A percentile compares a stretch with the other conserved stretches of the same genome.
Conservation (phyloP, 495 filamentous ascomycete species). For the Aspergillus bridgeri region DNA sequence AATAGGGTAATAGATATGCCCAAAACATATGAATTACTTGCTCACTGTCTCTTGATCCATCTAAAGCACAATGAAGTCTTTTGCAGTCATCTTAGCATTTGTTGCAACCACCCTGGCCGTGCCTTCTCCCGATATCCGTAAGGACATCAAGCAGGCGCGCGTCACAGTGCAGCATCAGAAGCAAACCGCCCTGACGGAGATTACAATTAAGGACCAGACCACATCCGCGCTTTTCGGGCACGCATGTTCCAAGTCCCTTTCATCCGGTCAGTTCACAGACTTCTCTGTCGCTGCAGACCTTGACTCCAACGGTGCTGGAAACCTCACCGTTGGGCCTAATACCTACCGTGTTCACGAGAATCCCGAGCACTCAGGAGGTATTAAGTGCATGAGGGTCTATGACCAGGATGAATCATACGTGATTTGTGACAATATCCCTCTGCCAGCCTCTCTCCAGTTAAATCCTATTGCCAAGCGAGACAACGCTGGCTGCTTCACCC, state of each 20-base stretch:
- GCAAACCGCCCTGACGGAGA: neutral
- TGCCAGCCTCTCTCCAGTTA: slow-evolving; percentile 1
- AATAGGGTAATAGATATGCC: too few relatives aligned
- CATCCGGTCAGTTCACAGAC: neutral
- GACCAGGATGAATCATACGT: slow-evolving; percentile 7
- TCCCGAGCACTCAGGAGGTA: slow-evolving; percentile 5
- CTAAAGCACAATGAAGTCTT: neutral
- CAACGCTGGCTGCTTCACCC: neutral
- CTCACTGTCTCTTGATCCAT: neutral
- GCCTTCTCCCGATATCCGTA: neutral
- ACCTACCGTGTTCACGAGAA: slow-evolving; percentile 3
- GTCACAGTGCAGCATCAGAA: neutral
- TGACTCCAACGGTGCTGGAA: neutral
- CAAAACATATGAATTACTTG: too few relatives aligned
- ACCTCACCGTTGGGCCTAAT: neutral
- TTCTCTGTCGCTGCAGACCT: neutral
- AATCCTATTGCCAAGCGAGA: neutral
- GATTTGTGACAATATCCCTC: slow-evolving; percentile 5
- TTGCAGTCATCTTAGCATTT: neutral
- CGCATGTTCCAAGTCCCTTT: neutral
- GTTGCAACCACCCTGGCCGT: neutral
- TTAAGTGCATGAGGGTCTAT: slow-evolving; percentile 7
- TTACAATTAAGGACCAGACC: neutral
- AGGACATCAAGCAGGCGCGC: neutral
- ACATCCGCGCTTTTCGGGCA: neutral